Percentiles rank a stretch among this genome's conserved stretches.
phyloP scores from a whole-genome alignment of 2,329 filamentous ascomycete species.

The Aspergillus hortae region DNA sequence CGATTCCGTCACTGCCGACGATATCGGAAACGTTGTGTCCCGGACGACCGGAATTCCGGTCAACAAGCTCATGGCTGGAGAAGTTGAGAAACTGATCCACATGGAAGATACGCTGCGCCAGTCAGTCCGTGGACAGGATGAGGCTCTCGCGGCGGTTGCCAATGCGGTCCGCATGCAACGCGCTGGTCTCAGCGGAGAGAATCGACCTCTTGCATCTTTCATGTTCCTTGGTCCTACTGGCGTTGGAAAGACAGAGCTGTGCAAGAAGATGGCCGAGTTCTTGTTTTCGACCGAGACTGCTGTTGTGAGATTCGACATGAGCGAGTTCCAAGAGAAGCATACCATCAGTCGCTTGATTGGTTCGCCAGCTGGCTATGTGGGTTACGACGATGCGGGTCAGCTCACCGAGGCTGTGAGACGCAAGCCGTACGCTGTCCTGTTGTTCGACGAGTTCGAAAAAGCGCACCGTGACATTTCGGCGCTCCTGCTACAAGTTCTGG shows the following conservation, averaged over 20 bases:
- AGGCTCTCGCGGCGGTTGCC: conserved; percentile 84
- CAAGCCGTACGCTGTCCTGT: conserved; percentile 89
- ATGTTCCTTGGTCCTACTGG: conserved; percentile 98
- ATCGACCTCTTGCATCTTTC: conserved; percentile 86
- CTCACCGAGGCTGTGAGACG: conserved; percentile 91
- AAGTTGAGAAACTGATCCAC: conserved; percentile 88
- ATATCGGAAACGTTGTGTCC: conserved; percentile 89
- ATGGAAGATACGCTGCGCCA: conserved; percentile 89
- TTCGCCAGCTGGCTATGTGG: conserved; percentile 88
- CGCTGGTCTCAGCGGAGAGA: conserved; percentile 86
- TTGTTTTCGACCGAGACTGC: conserved; percentile 89
- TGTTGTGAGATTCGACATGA: conserved; percentile 95
- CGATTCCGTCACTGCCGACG: conserved; percentile 90
- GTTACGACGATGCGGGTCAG: conserved; percentile 95
- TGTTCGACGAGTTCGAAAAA: conserved; percentile 98
- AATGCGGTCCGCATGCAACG: conserved; percentile 92
- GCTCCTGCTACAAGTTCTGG: conserved; percentile 86
- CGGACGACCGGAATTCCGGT: conserved; percentile 90
- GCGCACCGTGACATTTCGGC: conserved; percentile 93
- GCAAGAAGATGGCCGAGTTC: conserved; percentile 91
- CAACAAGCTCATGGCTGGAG: conserved; percentile 85
- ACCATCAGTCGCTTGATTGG: conserved; percentile 92
- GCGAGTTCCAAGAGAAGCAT: conserved; percentile 95
- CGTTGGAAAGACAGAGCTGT: conserved; percentile 94
- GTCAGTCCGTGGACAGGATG: conserved; percentile 87